phyloP scores from a whole-genome alignment of 116 monocot species.

The Cymodocea nodosa region DNA sequence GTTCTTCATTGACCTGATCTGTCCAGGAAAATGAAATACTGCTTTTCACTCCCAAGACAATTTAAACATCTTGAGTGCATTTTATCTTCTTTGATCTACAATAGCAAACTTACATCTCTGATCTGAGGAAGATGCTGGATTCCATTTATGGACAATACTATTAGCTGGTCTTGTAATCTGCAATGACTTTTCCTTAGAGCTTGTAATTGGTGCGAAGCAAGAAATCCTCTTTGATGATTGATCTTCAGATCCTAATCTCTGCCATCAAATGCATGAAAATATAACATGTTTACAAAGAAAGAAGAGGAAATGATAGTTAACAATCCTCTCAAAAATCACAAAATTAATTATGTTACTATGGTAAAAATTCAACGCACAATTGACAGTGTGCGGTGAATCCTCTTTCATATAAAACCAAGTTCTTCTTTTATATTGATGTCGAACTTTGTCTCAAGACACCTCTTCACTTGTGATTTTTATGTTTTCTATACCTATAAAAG shows the following conservation, averaged over 20 bases:
- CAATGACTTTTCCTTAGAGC: slow-evolving; percentile 48
- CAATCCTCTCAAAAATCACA: too few relatives aligned
- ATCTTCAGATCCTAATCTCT: slow-evolving; percentile 77
- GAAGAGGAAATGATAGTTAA: not conserved
- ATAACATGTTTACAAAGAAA: not conserved
- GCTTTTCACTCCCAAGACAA: not conserved
- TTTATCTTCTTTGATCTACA: not conserved
- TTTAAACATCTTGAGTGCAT: not conserved
- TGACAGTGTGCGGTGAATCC: too few relatives aligned
- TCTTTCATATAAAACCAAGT: too few relatives aligned
- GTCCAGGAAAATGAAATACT: slow-evolving; percentile 11
- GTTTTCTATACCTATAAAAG: too few relatives aligned
- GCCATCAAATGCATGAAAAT: slow-evolving; percentile 2
- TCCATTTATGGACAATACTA: slow-evolving; percentile 40
- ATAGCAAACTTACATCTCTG: slow-evolving; percentile 40
- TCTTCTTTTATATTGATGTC: too few relatives aligned
- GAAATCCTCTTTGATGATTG: slow-evolving; percentile 43
- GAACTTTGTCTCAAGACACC: too few relatives aligned
- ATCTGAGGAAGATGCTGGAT: slow-evolving; percentile 38
- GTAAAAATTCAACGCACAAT: too few relatives aligned
- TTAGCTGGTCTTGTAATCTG: slow-evolving; percentile 57
- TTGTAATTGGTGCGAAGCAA: slow-evolving; percentile 30
- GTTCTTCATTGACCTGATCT: slow-evolving; percentile 69
- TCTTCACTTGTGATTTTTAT: too few relatives aligned
- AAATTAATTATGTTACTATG: too few relatives aligned